Percentiles rank a stretch among this genome's conserved stretches.
Conservation (phyloP, 495 filamentous ascomycete genomes). For the Podospora anserina region DNA sequence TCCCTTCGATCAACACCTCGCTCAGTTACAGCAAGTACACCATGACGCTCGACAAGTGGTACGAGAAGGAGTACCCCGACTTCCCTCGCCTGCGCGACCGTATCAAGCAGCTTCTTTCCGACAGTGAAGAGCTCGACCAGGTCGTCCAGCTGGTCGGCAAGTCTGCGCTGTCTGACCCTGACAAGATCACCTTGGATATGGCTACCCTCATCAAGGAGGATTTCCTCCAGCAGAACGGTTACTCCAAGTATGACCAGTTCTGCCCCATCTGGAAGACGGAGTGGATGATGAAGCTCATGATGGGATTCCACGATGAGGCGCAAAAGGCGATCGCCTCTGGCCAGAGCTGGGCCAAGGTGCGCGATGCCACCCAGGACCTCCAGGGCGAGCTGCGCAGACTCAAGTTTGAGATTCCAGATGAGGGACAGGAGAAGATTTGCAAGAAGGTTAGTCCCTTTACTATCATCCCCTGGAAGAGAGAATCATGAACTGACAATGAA, state of each 20-base stretch:
- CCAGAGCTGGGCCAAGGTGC: slow-evolving; percentile 84
- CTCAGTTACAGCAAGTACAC: slow-evolving; percentile 98
- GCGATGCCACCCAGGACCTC: slow-evolving; percentile 83
- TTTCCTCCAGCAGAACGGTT: slow-evolving; percentile 98
- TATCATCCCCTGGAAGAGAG: not conserved
- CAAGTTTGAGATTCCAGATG: slow-evolving; percentile 90
- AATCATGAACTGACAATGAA: slow-evolving; percentile 14
- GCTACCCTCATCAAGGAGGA: slow-evolving; percentile 93
- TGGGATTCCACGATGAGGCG: slow-evolving; percentile 94
- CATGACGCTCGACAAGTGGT: slow-evolving; percentile 79
- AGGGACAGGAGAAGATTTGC: slow-evolving; percentile 68
- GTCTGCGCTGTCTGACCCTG: slow-evolving; percentile 88
- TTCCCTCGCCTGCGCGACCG: slow-evolving; percentile 91
- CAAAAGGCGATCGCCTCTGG: slow-evolving; percentile 93
- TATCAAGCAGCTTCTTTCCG: slow-evolving; percentile 86
- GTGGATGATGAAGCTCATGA: slow-evolving; percentile 99
- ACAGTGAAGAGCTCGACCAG: slow-evolving; percentile 95
- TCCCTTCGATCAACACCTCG: slow-evolving; percentile 96
- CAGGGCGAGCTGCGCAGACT: slow-evolving; percentile 78
- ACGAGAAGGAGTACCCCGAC: slow-evolving; percentile 86
- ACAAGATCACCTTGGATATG: slow-evolving; percentile 98
- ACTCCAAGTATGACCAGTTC: slow-evolving; percentile 98
- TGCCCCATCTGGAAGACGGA: slow-evolving; percentile 99
- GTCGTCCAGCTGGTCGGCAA: slow-evolving; percentile 99
- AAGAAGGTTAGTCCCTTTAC: slow-evolving; percentile 61